Conservation (phyloP, 164 flowering plant species). For the Stephania japonica region DNA sequence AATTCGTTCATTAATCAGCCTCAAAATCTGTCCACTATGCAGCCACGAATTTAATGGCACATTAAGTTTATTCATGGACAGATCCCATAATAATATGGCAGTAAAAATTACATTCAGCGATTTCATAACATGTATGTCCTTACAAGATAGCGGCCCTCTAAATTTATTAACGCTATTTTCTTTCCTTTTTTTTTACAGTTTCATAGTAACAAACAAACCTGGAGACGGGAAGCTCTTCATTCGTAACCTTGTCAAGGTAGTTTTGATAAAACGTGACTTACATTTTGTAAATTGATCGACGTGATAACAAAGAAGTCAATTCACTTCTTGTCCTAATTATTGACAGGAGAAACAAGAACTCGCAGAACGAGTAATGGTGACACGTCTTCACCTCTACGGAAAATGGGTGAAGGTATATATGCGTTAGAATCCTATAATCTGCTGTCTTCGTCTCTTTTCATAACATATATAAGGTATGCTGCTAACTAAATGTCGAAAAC, state of each 20-base stretch:
- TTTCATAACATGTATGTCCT: too few relatives aligned
- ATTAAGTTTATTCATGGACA: too few relatives aligned
- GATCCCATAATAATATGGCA: too few relatives aligned
- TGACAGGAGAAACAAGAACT: constrained; percentile 76
- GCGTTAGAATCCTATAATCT: neutral
- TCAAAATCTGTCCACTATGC: too few relatives aligned
- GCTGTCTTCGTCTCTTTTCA: neutral
- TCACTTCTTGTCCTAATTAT: neutral
- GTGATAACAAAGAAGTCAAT: neutral
- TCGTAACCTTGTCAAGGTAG: constrained; percentile 76
- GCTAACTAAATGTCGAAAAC: too few relatives aligned
- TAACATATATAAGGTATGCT: neutral
- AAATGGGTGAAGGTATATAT: constrained; percentile 81
- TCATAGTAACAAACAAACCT: constrained; percentile 56
- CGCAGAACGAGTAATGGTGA: constrained; percentile 95
- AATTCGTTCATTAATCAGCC: too few relatives aligned
- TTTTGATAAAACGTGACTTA: neutral
- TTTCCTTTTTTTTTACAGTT: constrained; percentile 32
- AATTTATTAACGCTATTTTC: too few relatives aligned
- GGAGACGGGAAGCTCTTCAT: constrained; percentile 80
- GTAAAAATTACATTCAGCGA: too few relatives aligned
- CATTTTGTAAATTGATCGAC: neutral
- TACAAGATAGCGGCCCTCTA: too few relatives aligned
- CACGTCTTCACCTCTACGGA: constrained; percentile 87
- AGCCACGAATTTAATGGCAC: too few relatives aligned